Percentiles rank a stretch among this genome's conserved stretches.
Conservation (phyloP, 2,329 filamentous ascomycete genomes). For the Paecilomyces dactylethromorphus region DNA sequence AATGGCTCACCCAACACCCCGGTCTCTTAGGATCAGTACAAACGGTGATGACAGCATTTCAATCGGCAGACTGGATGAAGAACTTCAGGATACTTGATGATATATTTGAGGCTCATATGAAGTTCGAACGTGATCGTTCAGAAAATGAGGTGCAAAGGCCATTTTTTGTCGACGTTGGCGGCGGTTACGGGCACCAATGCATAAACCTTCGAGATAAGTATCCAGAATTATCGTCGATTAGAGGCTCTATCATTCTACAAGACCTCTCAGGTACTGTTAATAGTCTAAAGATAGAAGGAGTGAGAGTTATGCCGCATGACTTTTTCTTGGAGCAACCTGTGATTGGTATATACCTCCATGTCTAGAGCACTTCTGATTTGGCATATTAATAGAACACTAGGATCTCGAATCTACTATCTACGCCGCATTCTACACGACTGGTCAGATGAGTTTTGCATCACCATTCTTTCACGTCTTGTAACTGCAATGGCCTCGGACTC, state of each 20-base stretch:
- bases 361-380: too few species aligned
- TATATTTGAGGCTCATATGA: constrained; percentile 10
- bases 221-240: constrained; percentile 7
- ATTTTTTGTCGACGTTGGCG: constrained; percentile 38
- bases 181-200: constrained; percentile 36
- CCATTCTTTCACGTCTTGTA: constrained; percentile 22
- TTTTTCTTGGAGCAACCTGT: not conserved
- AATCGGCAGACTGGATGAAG: constrained; percentile 15
- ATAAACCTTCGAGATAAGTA: constrained; percentile 22
- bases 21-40: constrained; percentile 16
- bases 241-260: not conserved
- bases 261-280: not conserved
- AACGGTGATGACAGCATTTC: constrained; percentile 16
- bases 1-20: constrained; percentile 21
- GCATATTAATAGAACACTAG: not conserved
- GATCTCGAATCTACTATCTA: constrained; percentile 10
- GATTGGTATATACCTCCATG: not conserved
- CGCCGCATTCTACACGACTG: constrained; percentile 12
- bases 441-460: constrained; percentile 11
- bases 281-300: not conserved
- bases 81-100: constrained; percentile 6
- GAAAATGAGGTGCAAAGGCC: constrained; percentile 9
- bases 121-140: constrained; percentile 1
- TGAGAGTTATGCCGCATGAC: not conserved
- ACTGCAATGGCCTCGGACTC: constrained; percentile 26